Evolutionary conservation across 1,284 basidiomycete genomes (phyloP), one percentile per base, ranked within the genome.

Genomic region (Sporisorium exsertum): DNA sequence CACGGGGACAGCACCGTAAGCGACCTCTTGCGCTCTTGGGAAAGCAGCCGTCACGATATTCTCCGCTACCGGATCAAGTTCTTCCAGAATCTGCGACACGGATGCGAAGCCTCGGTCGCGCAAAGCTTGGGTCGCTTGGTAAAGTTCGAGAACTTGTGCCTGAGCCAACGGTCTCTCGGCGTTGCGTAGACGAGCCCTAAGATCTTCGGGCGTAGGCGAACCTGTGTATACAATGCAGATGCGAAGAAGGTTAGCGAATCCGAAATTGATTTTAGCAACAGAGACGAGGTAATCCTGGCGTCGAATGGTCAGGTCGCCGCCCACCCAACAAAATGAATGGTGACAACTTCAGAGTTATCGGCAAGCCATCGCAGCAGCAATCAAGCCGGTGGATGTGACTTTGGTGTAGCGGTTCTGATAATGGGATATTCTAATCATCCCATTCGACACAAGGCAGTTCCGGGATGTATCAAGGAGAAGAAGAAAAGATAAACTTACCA

Each of bases 321-420:
- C 29, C 63, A 45, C 13, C 56, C 58, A 54, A 9, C 8, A 16
- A 49, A 32, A 27, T 51, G 58, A 33, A 62, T 52, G 67, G 49
- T 13, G 47, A 70, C 63, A 67, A 64, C 72, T 70, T 75, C 72
- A 76, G 73, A 57, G 37, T 64, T 71, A 62, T 76, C 73, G 68
- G 69, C 73, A 71, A 71, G 64, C 61, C 64, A 61, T 58, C 45
- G 33, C 53, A 51, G 24, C 64, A 62, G 64, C 73, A 68, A 32
- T 75, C 72, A 70, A 75, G 67, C 64, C 61, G 45, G n/a, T 50
- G 60, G 47, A 64, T 59, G 64, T 62, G 49, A 58, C 66, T 75
- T 74, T 65, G 52, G 73, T 67, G 64, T 76, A 76, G 73, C 73
- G 73, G 73, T 76, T 76, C 73, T 76, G 73, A 71, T 64, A 61